Conservation (phyloP, 371 early-diverging fungal species). For the Actinomortierella wolfii region DNA sequence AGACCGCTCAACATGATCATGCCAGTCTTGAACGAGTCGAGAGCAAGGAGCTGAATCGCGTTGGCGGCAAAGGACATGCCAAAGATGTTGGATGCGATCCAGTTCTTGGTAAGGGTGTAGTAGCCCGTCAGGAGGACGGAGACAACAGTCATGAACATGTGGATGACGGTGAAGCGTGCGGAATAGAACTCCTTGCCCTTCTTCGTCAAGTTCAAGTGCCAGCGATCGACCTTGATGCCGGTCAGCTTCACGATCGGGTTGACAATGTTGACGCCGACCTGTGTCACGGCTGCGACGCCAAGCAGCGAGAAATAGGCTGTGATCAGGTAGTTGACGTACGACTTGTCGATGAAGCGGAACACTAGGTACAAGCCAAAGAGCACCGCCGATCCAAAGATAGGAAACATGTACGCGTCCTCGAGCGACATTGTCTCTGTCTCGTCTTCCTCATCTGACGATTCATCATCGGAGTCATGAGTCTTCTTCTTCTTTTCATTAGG, state of each 20-base stretch:
- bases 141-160: conserved; percentile 60
- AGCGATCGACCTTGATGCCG: conserved; percentile 64
- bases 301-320: conserved; percentile 88
- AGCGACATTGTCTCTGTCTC: conserved; percentile 79
- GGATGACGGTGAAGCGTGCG: conserved; percentile 76
- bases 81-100: conserved; percentile 90
- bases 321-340: conserved; percentile 84
- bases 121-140: conserved; percentile 71
- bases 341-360: conserved; percentile 83
- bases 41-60: conserved; percentile 84
- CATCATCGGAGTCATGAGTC: conserved; percentile 55
- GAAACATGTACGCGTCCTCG: conserved; percentile 93
- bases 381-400: conserved; percentile 86
- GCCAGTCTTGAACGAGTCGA: conserved; percentile 96
- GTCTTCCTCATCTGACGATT: conserved; percentile 61
- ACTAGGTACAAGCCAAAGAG: conserved; percentile 86
- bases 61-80: conserved; percentile 88
- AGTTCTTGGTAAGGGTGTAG: conserved; percentile 89
- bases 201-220: conserved; percentile 72
- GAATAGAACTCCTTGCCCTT: conserved; percentile 70
- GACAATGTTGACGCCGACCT: conserved; percentile 60
- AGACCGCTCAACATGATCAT: conserved; percentile 90
- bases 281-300: conserved; percentile 80
- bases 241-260: conserved; percentile 54
- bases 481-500: conserved; percentile 44